phyloP scores from a whole-genome alignment of 1,284 basidiomycete species.

The Malassezia caprae region DNA sequence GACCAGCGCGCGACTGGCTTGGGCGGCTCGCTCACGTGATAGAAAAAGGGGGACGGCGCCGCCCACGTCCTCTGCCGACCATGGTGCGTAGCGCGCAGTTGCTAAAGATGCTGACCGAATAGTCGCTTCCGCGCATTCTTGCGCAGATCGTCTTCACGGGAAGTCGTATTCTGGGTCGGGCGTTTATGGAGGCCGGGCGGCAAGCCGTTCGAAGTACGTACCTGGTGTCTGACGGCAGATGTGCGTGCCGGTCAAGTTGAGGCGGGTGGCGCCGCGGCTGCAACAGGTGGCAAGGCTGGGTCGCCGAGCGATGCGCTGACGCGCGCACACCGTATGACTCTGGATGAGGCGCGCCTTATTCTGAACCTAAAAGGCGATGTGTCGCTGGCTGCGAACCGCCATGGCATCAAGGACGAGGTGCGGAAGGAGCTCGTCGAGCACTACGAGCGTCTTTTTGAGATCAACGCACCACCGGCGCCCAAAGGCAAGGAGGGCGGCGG shows the following conservation, averaged over 20 bases:
- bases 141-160: conserved; percentile 74
- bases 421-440: conserved; percentile 52
- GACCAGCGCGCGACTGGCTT: background rate
- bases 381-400: conserved; percentile 19
- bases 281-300: conserved; percentile 49
- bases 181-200: conserved; percentile 75
- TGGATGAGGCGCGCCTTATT: conserved; percentile 90
- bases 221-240: conserved; percentile 54
- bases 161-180: conserved; percentile 76
- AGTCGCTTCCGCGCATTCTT: conserved; percentile 54
- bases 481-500: conserved; percentile 44
- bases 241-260: conserved; percentile 65
- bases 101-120: conserved; percentile 6
- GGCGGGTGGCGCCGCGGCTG: conserved; percentile 57
- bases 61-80: background rate
- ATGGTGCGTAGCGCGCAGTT: conserved; percentile 9
- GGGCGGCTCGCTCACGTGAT: background rate
- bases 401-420: conserved; percentile 21
- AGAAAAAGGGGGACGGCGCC: background rate
- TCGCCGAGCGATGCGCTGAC: conserved; percentile 48
- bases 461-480: conserved; percentile 54
- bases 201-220: conserved; percentile 85
- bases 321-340: conserved; percentile 76
- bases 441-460: conserved; percentile 89
- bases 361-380: conserved; percentile 70